Percentiles rank a stretch among this genome's conserved stretches.
phyloP scores from a whole-genome alignment of 768 basidiomycete species.

The Leccinum rimulosum region DNA sequence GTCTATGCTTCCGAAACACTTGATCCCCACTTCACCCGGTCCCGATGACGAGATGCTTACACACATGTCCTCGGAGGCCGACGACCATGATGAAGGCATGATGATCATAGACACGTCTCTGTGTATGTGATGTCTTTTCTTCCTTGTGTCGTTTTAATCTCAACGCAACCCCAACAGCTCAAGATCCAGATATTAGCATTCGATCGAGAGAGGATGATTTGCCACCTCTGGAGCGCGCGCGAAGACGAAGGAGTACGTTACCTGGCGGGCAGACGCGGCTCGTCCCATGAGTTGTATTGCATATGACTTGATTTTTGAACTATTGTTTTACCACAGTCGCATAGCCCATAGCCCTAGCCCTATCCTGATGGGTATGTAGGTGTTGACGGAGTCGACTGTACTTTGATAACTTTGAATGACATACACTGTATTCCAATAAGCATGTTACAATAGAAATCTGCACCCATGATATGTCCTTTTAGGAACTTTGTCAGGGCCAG shows the following conservation, averaged over 20 bases:
- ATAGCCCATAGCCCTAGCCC: too few relatives aligned
- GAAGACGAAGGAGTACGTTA: conserved; percentile 45
- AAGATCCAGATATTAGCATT: conserved; percentile 27
- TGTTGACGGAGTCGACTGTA: too few relatives aligned
- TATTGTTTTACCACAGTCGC: not conserved
- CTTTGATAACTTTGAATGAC: too few relatives aligned
- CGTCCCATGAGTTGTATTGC: conserved; percentile 5
- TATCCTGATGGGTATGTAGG: too few relatives aligned
- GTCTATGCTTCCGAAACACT: conserved; percentile 67
- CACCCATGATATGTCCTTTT: too few relatives aligned
- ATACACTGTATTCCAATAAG: too few relatives aligned
- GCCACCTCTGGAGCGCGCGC: conserved; percentile 68
- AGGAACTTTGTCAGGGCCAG: too few relatives aligned
- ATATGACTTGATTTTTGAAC: not conserved
- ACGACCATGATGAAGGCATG: conserved; percentile 32
- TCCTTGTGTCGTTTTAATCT: conserved; percentile 8
- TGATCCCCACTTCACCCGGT: conserved; percentile 35
- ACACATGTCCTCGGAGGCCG: conserved; percentile 26
- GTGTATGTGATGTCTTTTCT: conserved; percentile 17
- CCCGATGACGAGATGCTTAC: conserved; percentile 7
- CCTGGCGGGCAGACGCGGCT: conserved; percentile 32
- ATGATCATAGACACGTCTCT: conserved; percentile 21
- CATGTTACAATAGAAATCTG: too few relatives aligned
- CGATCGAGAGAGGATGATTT: conserved; percentile 49
- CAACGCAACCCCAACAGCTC: conserved; percentile 5